A percentile compares a stretch with the other conserved stretches of the same genome.
These are phyloP conservation scores for Moniliella sp. DNA, from an alignment of 1,284 basidiomycete species.

Conservation along the genomic window DNA sequence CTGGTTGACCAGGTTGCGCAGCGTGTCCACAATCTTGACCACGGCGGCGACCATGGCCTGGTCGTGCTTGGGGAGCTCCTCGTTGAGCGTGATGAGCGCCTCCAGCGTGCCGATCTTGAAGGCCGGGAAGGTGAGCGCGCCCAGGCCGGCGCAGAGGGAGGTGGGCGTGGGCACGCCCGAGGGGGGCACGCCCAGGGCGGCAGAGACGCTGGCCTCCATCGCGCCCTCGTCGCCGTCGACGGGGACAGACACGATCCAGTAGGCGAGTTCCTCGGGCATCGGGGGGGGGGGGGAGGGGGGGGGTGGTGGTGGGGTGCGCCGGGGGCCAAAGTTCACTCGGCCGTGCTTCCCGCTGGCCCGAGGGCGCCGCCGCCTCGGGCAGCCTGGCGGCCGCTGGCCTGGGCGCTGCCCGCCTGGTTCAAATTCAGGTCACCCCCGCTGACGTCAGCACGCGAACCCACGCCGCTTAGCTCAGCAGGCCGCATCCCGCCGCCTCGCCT, in stretches of 20 bases:
- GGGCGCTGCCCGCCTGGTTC: too few species aligned
- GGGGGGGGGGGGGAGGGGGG: too few species aligned
- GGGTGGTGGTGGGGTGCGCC: too few species aligned
- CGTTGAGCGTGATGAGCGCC: slow-evolving; percentile 65
- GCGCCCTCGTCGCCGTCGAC: slow-evolving; percentile 37
- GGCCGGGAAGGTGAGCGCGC: slow-evolving; percentile 17
- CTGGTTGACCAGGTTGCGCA: slow-evolving; percentile 72
- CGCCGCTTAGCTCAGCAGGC: too few species aligned
- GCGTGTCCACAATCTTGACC: slow-evolving; percentile 79
- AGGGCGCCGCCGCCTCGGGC: too few species aligned
- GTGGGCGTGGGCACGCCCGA: slow-evolving; percentile 4
- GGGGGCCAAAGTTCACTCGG: too few species aligned
- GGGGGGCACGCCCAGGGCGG: slow-evolving; percentile 29
- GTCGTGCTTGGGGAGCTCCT: slow-evolving; percentile 78
- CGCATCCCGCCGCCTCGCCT: too few species aligned
- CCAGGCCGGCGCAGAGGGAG: slow-evolving; percentile 2
- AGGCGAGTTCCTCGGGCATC: slow-evolving; percentile 40
- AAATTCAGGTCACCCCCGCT: too few species aligned
- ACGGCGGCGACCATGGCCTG: slow-evolving; percentile 63
- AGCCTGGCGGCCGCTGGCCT: too few species aligned
- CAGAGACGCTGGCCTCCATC: slow-evolving; percentile 36
- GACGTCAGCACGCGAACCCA: too few species aligned
- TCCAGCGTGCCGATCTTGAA: slow-evolving; percentile 78
- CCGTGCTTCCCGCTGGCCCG: too few species aligned
- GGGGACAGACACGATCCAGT: slow-evolving; percentile 41